Base-by-base conservation (phyloP, 768 basidiomycete genomes). In the Kondoa malvinella region DNA sequence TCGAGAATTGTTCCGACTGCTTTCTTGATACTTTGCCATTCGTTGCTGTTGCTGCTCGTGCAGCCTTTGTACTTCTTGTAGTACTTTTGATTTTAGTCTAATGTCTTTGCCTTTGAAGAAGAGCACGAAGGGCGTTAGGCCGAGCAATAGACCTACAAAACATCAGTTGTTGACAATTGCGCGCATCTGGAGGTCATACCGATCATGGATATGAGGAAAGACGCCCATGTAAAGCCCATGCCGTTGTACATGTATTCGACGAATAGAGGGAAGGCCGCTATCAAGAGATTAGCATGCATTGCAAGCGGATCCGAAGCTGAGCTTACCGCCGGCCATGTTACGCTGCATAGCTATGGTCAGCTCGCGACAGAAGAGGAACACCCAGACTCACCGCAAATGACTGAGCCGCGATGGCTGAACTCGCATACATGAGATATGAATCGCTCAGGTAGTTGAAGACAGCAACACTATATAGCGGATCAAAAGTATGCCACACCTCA, bases 221-320 rank as follows among this genome's bases (percentile, higher is more conserved):
- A 50, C 21, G 67, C 74, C 76, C 76, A 77, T 14, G 72, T 71
- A 1, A 75, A 75, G 12, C 73, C 75, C 30, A 78, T 70, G 31
- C 69, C 68, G 27, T 72, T 60, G 62, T 73, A 75, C 74, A 75
- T 75, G 15, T 56, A 67, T 50, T 70, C 14, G 34, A 74, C 72
- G 64, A 78, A 77, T 27, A 77, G 69, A 0, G 74, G 68, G 69
- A 78, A 77, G 1, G 71, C 66, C 2, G 71, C 72, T 16, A n/a
- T n/a, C n/a, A n/a, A n/a, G n/a, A n/a, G n/a, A n/a, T n/a, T n/a
- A n/a, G n/a, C n/a, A n/a, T n/a, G n/a, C n/a, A n/a, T n/a, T n/a
- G n/a, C n/a, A n/a, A n/a, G n/a, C n/a, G n/a, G n/a, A n/a, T n/a
- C n/a, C n/a, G n/a, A n/a, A n/a, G n/a, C n/a, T n/a, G n/a, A n/a